Base-by-base conservation (phyloP, 108 stramenopile genomes). In the Parmales sp. region DNA sequence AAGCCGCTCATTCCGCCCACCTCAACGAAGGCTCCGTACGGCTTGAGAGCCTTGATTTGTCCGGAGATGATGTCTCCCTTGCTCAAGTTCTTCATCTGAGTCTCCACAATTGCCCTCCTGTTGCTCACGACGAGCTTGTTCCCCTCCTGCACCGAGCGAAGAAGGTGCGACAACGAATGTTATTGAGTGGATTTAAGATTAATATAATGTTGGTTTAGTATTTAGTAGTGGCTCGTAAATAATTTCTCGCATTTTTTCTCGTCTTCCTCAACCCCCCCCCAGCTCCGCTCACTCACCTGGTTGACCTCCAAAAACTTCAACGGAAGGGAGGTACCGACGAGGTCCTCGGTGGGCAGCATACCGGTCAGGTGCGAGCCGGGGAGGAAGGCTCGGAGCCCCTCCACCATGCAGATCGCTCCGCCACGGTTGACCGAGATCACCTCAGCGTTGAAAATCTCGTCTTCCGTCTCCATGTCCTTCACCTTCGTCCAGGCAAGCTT, bases 21-120 rank as follows among this genome's bases (percentile, higher is more conserved):
- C 79, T 96, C 95, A 31, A 95, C 90, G 70, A 98, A 96, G 64
- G 93, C 97, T 46, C 97, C 97, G 76, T 96, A 98, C 37, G 95
- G 92, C 69, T 95, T 94, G 69, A 96, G 81, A n/a, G 93, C 92
- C 83, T 91, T 95, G 70, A 97, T 89, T 29, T 86, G 60, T 69
- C 93, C 97, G 9, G 77, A 74, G 39, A 96, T 87, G 60, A 98
- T 81, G 71, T 93, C 94, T 25, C 97, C 97, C 22, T 94, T 90
- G 63, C 78, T 80, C 28, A 95, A 77, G 38, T 91, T 86, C 44
- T 87, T 75, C 97, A 95, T 95, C 76, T 93, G 89, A 45, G 80
- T 71, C 73, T 95, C 94, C 3, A 94, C 88, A 37, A 95, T 82
- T 23, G 95, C 95, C 69, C 90, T 84, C 20, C 94, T 82, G 82